Evolutionary conservation across 371 early-diverging fungal species (phyloP).

Genomic region (Coemansia sp.): DNA sequence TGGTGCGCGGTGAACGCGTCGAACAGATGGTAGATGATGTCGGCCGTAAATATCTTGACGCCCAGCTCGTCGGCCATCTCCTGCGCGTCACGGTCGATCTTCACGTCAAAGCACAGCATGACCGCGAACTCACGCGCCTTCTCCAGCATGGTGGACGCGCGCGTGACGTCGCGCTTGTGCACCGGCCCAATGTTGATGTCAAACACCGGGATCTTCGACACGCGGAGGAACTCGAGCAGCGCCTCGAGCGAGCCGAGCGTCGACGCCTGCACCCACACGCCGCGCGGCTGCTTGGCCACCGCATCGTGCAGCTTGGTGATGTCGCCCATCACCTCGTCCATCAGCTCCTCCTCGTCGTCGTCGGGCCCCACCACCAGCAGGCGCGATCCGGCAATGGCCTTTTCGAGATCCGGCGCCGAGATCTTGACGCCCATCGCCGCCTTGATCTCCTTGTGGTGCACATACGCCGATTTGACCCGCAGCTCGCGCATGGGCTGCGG

Average conservation of each 20-base stretch:
- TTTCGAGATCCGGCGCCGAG: constrained; percentile 94
- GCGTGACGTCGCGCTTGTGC: constrained; percentile 97
- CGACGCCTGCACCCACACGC: constrained; percentile 99
- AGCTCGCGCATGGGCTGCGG: constrained; percentile 99
- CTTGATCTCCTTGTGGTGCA: constrained; percentile 96
- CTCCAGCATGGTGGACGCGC: constrained; percentile 93
- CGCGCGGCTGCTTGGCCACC: constrained; percentile 86
- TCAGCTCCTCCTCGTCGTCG: constrained; percentile 95
- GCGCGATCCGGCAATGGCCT: constrained; percentile 98
- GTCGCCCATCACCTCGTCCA: constrained; percentile 93
- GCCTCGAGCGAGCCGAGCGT: constrained; percentile 99
- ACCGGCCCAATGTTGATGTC: constrained; percentile 99
- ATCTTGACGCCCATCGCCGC: constrained; percentile 99
- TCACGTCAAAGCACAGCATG: constrained; percentile 99
- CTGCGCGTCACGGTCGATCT: constrained; percentile 95
- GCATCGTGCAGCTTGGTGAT: constrained; percentile 73
- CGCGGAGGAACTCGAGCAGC: constrained; percentile 92
- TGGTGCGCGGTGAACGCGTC: constrained; percentile 92
- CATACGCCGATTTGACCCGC: constrained; percentile 96
- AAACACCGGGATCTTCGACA: constrained; percentile 95
- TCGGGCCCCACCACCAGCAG: constrained; percentile 92
- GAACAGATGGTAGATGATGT: constrained; percentile 99
- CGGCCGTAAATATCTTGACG: constrained; percentile 94
- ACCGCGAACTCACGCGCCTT: constrained; percentile 88
- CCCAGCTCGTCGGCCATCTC: constrained; percentile 92